Percentiles rank a stretch among this genome's conserved stretches.
Conservation (phyloP, 164 flowering plant genomes). For the Paratinospora sagittata region DNA sequence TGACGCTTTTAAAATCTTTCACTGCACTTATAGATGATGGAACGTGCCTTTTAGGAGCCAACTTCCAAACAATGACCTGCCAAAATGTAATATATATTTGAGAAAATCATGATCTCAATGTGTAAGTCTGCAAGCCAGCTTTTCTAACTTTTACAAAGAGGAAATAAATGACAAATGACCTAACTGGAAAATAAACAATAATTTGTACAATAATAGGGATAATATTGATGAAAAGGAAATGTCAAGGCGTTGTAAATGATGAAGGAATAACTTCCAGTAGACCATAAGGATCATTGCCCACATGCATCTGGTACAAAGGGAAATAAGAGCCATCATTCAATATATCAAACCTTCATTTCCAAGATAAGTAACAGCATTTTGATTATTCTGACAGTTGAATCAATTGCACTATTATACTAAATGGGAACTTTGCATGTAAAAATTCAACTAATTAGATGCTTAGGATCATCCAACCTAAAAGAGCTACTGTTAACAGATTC, state of each 20-base stretch:
- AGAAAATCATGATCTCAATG: not conserved
- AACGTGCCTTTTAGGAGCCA: slow-evolving; percentile 24
- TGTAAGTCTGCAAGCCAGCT: not conserved
- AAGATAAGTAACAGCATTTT: not conserved
- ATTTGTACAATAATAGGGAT: no score
- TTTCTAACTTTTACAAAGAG: not conserved
- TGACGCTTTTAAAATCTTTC: slow-evolving; percentile 16
- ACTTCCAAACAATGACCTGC: slow-evolving; percentile 87
- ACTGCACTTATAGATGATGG: slow-evolving; percentile 16
- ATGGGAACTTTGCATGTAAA: no score
- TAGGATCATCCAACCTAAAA: not conserved
- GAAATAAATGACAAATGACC: not conserved
- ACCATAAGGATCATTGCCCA: no score
- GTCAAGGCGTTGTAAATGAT: not conserved
- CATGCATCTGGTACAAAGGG: no score
- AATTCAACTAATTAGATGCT: not conserved
- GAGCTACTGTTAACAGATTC: not conserved
- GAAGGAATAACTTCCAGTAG: not conserved
- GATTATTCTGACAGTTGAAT: not conserved
- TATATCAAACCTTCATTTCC: not conserved
- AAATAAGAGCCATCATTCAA: no score
- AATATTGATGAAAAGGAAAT: no score
- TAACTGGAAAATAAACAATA: no score
- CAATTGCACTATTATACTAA: no score
- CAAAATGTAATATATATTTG: slow-evolving; percentile 10